Base-by-base conservation (phyloP, 2,329 filamentous ascomycete species). In the Neobulgaria alba region DNA sequence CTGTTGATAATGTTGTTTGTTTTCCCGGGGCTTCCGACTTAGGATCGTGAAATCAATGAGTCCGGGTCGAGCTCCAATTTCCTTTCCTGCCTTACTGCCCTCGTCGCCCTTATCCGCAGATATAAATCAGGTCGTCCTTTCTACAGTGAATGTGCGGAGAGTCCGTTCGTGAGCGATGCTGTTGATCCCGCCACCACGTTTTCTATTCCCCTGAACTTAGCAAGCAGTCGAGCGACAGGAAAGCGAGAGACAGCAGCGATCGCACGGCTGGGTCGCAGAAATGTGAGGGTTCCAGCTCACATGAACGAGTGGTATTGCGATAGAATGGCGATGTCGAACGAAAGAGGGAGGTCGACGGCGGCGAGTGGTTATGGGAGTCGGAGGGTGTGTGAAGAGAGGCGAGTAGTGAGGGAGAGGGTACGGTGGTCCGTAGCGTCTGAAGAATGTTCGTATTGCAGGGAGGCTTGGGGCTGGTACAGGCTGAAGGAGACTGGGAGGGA, bases 271-370 rank as follows among this genome's bases (percentile, higher is more conserved):
- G 30, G 41, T 49, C 44, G 48, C 40, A 47, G 44, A 45, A 17
- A 10, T 32, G 50, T 47, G 51, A 51, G 47, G 32, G 38, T 38
- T 55, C 53, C 53, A 53, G 53, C 53, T 50, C 53, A 52, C 51
- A 40, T 19, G 38, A 52, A 54, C 46, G 50, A 54, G 46, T 26
- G 50, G 49, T 37, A 40, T 42, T 48, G 49, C 42, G 49, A 46
- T 33, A 39, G 19, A 33, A 21, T 5, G 33, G 34, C 32, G 42
- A 17, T 16, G 33, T 41, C 41, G 43, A 42, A 32, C 29, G 31
- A 44, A 43, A 36, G 42, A 47, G 45, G 21, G 47, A 42, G 20
- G 29, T 39, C 35, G 42, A 41, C 40, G 38, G 35, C 40, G 36
- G 17, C 29, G 12, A 4, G n/a, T n/a, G 7, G 23, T 26, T 26